These are phyloP conservation scores for Mrakia gelida DNA, from an alignment of 768 basidiomycete species.

Conservation along the genomic window DNA sequence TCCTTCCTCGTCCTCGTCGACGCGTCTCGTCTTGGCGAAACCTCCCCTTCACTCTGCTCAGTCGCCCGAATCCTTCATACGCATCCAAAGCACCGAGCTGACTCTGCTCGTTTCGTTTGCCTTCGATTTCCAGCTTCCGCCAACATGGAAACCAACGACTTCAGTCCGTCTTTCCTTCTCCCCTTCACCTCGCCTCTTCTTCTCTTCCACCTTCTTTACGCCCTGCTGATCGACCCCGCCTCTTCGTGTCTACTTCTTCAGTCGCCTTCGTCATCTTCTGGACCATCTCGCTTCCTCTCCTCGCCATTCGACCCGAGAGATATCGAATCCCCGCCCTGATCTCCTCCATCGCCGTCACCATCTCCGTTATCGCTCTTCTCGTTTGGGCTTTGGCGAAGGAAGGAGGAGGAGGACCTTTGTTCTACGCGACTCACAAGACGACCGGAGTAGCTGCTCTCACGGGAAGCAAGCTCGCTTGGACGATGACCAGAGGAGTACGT, in stretches of 20 bases:
- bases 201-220: background rate
- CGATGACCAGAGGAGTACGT: constrained; percentile 27
- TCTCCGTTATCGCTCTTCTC: constrained; percentile 35
- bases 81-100: too few species aligned
- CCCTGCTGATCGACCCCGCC: background rate
- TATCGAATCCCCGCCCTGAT: constrained; percentile 38
- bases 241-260: background rate
- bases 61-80: background rate
- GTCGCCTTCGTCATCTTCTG: constrained; percentile 35
- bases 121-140: constrained; percentile 33
- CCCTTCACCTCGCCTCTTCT: too few species aligned
- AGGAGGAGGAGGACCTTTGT: constrained; percentile 38
- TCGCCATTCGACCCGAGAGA: constrained; percentile 38
- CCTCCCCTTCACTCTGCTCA: background rate
- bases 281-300: constrained; percentile 35
- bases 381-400: constrained; percentile 35
- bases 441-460: constrained; percentile 34
- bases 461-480: constrained; percentile 39
- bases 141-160: constrained; percentile 37
- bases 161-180: constrained; percentile 35
- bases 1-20: background rate
- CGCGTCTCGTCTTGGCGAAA: background rate
- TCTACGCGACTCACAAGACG: constrained; percentile 29
- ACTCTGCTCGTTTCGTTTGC: too few species aligned
- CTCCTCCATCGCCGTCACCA: constrained; percentile 34